Evolutionary conservation across 78 protist genomes (phyloP), one percentile per base, ranked within the genome.

Genomic region (Speleostelium caveatum): DNA sequence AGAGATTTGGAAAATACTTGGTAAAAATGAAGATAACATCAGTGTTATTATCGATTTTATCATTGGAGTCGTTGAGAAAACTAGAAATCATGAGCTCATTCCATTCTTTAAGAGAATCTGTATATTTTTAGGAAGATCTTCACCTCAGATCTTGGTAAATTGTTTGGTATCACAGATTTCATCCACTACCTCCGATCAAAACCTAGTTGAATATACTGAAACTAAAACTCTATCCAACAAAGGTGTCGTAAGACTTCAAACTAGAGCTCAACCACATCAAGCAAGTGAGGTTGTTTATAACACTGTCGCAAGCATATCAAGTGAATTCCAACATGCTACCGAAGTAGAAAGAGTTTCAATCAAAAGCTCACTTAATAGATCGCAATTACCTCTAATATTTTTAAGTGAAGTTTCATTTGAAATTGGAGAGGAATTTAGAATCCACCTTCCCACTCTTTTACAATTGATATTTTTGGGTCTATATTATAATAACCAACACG

Each of bases 301-400:
- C 69, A 69, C 91, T 7, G 42, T 39, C 16, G 24, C 36, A 49
- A 63, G 61, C 22, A 83, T 83, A 16, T 45, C 67, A 16, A 21
- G 41, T 2, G 78, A 74, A 28, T 83, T 83, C 67, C 78, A 69
- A 24, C 35, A 35, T n/a, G 49, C 79, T 0, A 83, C 91, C 0
- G 91, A 83, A 26, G n/a, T 83, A 3, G 26, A 22, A 14, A 71
- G 53, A n/a, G 75, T 24, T 5, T n/a, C 45, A 22, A 41, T 36
- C 22, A 83, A 67, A 53, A 45, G 28, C 28, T 85, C 94, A 35
- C 71, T 88, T 0, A 72, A 77, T 21, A 32, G 94, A 22, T 76
- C 66, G 63, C 94, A 88, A 49, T 38, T 88, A 49, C 89, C 94
- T 5, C 62, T 88, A n/a, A 78, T 88, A 14, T 78, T 88, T 55